phyloP scores from a whole-genome alignment of 73 alveolate genomes.

The Tetrahymena thermophila region DNA sequence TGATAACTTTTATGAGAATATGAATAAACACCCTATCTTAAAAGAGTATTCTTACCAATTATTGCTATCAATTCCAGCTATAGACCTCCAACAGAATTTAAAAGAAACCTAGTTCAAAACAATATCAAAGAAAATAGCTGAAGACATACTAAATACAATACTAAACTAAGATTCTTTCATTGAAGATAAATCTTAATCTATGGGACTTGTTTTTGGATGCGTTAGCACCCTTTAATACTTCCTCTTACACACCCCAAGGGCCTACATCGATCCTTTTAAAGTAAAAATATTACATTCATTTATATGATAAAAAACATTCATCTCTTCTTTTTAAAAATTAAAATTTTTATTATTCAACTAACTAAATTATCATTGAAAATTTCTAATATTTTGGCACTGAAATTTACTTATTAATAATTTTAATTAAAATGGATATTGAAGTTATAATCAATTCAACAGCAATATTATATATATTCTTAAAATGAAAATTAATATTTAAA shows the following conservation, averaged over 20 bases:
- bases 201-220: background rate
- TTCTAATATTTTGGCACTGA: too few species aligned
- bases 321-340: too few species aligned
- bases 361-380: too few species aligned
- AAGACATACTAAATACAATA: background rate
- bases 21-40: background rate
- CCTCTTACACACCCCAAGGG: background rate
- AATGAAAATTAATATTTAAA: too few species aligned
- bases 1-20: background rate
- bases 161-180: background rate
- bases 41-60: background rate
- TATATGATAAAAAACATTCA: too few species aligned
- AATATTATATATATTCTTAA: too few species aligned
- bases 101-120: background rate
- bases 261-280: background rate
- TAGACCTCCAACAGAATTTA: background rate
- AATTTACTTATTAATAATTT: too few species aligned
- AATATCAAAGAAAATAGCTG: background rate
- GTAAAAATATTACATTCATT: background rate
- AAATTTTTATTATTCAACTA: too few species aligned
- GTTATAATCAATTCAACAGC: too few species aligned
- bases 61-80: background rate
- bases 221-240: background rate
- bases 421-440: too few species aligned
- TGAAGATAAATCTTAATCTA: background rate